These are phyloP conservation scores for Biscogniauxia sp. DNA, from an alignment of 2,329 filamentous ascomycete genomes.

Conservation along the genomic window DNA sequence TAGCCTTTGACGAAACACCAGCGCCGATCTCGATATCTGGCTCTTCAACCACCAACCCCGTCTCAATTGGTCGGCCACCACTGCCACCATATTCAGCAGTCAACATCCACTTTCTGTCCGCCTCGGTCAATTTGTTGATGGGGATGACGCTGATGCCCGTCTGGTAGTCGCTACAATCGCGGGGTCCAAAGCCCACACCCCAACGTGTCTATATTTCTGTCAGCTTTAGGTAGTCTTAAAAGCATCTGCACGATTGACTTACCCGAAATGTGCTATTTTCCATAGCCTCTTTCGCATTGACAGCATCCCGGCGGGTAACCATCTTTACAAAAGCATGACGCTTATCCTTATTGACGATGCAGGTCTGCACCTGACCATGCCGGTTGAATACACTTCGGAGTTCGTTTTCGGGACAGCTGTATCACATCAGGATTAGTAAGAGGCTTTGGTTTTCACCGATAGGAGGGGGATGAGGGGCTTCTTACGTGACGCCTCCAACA, in stretches of 20 bases:
- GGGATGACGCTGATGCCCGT: conserved; percentile 92
- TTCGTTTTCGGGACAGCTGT: conserved; percentile 73
- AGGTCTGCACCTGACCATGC: conserved; percentile 89
- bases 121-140: conserved; percentile 88
- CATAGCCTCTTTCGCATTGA: conserved; percentile 82
- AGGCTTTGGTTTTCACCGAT: conserved; percentile 1
- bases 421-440: conserved; percentile 28
- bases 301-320: conserved; percentile 82
- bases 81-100: conserved; percentile 92
- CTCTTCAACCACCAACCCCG: conserved; percentile 88
- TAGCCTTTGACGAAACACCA: conserved; percentile 91
- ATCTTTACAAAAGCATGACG: conserved; percentile 99
- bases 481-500: conserved; percentile 89
- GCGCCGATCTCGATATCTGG: conserved; percentile 98
- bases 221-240: conserved; percentile 7
- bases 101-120: conserved; percentile 95
- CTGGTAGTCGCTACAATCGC: conserved; percentile 95
- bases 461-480: conserved; percentile 26
- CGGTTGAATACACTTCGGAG: conserved; percentile 76
- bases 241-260: conserved; percentile 36
- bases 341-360: conserved; percentile 97
- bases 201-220: conserved; percentile 70
- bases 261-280: conserved; percentile 75
- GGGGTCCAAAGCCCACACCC: conserved; percentile 95
- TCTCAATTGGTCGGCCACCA: conserved; percentile 75